Evolutionary conservation across 371 early-diverging fungal genomes (phyloP), one percentile per base, ranked within the genome.

Genomic region (Conidiobolus incongruus): DNA sequence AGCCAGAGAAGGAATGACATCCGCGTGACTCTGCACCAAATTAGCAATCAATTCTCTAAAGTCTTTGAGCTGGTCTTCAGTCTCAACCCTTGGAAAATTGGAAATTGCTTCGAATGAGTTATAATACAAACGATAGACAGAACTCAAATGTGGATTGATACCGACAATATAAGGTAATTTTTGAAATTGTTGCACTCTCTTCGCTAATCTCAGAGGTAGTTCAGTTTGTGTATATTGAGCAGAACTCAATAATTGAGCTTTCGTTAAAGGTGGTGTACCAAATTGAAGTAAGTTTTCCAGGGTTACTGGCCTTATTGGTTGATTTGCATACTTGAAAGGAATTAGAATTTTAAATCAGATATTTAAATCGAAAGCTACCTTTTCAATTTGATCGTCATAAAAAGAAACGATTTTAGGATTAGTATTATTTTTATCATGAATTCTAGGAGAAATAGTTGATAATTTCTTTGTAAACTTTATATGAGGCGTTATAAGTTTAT

Each of bases 101-200:
- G 66, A 60, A 15, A 85, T 52, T 3, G 58, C 67, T 43, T 81
- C 77, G 50, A 88, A 81, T 1, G 83, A 77, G 39, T 79, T 76
- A 43, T 70, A 70, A 50, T 89, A 89, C 0, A 89, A 65, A 34
- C 70, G 61, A 55, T 85, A 82, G 26, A 86, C 73, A 37, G 60
- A 59, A 42, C 70, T 66, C 49, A 89, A 83, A 51, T 75, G 72
- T 3, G 90, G 90, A 51, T 89, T 89, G 32, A 81, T 81, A 34
- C 83, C 90, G 20, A 89, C 86, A 47, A 89, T 89, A 52, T 81
- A 86, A 0, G 86, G 90, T 12, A 89, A 61, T 44, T 70, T 74
- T 54, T 86, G 83, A 34, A 87, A 70, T 7, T 81, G 79, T 55
- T 70, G 64, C 15, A 83, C 80, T 32, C 83, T 66, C 47, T 81